phyloP scores from a whole-genome alignment of 257 asterid genomes.

The Gentiana macrophylla region DNA sequence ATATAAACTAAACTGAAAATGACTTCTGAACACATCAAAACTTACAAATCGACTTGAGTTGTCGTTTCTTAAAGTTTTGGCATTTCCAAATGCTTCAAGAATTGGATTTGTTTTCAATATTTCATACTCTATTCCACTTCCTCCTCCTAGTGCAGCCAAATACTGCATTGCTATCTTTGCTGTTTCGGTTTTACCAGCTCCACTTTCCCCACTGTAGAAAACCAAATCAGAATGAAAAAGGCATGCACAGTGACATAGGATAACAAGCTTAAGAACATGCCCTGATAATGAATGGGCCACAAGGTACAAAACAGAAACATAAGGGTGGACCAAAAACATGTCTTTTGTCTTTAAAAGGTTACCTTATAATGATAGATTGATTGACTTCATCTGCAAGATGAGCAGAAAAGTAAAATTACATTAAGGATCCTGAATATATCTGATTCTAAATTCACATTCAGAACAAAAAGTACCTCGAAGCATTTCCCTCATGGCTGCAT shows the following conservation, averaged over 20 bases:
- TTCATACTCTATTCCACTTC: slow-evolving; percentile 92
- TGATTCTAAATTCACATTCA: slow-evolving; percentile 5
- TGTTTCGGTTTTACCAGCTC: slow-evolving; percentile 98
- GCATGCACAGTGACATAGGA: neutral
- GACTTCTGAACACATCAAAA: slow-evolving; percentile 9
- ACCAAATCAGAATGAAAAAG: slow-evolving; percentile 15
- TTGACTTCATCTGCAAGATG: slow-evolving; percentile 77
- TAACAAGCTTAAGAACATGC: neutral
- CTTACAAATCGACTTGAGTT: slow-evolving; percentile 98
- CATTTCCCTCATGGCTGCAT: slow-evolving; percentile 91
- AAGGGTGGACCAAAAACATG: neutral
- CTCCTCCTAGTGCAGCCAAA: slow-evolving; percentile 94
- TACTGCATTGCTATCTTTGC: slow-evolving; percentile 98
- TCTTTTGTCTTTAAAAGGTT: slow-evolving; percentile 14
- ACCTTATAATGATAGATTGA: slow-evolving; percentile 95
- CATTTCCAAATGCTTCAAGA: slow-evolving; percentile 95
- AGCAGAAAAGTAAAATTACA: slow-evolving; percentile 13
- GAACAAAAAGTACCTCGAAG: slow-evolving; percentile 54
- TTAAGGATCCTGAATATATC: slow-evolving; percentile 10
- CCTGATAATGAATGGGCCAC: no score
- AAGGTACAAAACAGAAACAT: no score
- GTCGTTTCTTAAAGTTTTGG: slow-evolving; percentile 90
- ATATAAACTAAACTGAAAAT: neutral
- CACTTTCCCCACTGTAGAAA: slow-evolving; percentile 86
- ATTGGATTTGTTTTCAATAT: slow-evolving; percentile 91